Percentiles rank a stretch among this genome's conserved stretches.
Conservation (phyloP, 352 stramenopile species). For the Pythium sukuiense region DNA sequence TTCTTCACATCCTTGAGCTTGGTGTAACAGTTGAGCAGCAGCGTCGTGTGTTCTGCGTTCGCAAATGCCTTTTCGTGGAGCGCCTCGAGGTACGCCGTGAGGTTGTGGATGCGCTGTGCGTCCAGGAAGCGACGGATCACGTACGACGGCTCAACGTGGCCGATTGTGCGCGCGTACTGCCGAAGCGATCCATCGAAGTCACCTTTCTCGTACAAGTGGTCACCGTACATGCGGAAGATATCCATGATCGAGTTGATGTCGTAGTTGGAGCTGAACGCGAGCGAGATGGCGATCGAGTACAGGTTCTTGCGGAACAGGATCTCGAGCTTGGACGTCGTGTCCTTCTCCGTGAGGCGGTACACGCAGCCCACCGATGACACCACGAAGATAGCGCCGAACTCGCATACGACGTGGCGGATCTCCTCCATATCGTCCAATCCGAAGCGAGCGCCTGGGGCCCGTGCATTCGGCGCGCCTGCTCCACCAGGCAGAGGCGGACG, state of each 20-base stretch:
- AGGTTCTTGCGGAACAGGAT: conserved; percentile 97
- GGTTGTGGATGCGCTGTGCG: conserved; percentile 95
- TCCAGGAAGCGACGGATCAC: conserved; percentile 98
- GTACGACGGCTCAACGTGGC: conserved; percentile 96
- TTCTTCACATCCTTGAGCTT: conserved; percentile 94
- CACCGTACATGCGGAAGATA: conserved; percentile 96
- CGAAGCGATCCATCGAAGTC: conserved; percentile 95
- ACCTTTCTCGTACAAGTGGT: conserved; percentile 98
- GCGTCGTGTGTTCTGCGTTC: conserved; percentile 91
- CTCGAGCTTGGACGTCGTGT: conserved; percentile 95
- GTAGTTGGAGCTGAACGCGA: conserved; percentile 95
- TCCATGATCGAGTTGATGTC: conserved; percentile 95
- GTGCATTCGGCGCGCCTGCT: conserved; percentile 22
- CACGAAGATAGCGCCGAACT: conserved; percentile 88
- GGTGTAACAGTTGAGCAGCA: conserved; percentile 95
- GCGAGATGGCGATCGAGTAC: conserved; percentile 96
- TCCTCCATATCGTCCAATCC: conserved; percentile 86
- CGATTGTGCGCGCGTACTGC: conserved; percentile 98
- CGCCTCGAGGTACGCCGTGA: conserved; percentile 96
- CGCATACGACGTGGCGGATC: conserved; percentile 82
- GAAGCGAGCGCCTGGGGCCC: conserved; percentile 64
- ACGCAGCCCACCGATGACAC: conserved; percentile 85
- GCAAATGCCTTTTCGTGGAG: conserved; percentile 91
- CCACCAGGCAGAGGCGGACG: conserved; percentile 3
- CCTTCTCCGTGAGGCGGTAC: conserved; percentile 94